A percentile compares a stretch with the other conserved stretches of the same genome.
Evolutionary conservation across 768 basidiomycete genomes (phyloP).

Genomic region (Floccularia luteovirens): DNA sequence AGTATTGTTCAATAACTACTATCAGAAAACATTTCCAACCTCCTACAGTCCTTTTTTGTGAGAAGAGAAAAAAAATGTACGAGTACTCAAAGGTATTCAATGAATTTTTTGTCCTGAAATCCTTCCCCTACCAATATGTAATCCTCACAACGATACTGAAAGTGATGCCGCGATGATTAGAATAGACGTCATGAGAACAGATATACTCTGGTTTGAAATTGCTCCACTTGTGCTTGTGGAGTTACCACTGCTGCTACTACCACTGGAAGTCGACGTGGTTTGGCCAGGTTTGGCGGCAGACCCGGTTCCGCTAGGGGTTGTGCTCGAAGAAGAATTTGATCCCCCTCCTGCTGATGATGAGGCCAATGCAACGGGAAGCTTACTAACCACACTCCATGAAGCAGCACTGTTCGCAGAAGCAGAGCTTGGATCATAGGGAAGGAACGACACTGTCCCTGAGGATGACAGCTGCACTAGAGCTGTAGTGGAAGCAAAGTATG

Average conservation of each 20-base stretch:
- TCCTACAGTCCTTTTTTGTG: no score
- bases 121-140: no score
- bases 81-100: no score
- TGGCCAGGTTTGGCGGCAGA: no score
- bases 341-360: neutral
- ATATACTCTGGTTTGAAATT: neutral
- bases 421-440: slow-evolving; percentile 47
- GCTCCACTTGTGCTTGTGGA: no score
- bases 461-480: slow-evolving; percentile 65
- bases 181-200: no score
- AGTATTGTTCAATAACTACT: no score
- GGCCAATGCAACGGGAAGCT: slow-evolving; percentile 27
- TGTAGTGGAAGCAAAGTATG: slow-evolving; percentile 54
- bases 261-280: neutral
- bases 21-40: no score
- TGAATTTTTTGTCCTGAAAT: no score
- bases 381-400: slow-evolving; percentile 38
- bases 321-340: neutral
- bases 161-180: no score
- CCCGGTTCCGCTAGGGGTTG: neutral
- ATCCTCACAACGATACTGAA: no score
- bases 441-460: slow-evolving; percentile 49
- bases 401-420: slow-evolving; percentile 32
- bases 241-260: neutral
- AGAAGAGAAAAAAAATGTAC: no score